Conservation (phyloP, 1,284 basidiomycete genomes). For the Fomes fomentarius region DNA sequence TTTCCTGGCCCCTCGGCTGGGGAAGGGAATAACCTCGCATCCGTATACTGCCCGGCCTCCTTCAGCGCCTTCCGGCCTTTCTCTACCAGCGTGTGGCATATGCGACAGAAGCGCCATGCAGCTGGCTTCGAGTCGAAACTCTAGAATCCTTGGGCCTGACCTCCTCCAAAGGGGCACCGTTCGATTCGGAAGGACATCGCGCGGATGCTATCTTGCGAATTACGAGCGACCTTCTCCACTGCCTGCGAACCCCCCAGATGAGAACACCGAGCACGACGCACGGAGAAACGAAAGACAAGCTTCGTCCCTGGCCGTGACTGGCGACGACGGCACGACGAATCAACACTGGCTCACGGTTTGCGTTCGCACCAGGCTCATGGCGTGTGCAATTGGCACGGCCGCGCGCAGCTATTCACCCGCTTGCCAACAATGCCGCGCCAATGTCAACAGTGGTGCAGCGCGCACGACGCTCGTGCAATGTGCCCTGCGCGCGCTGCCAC, state of each 20-base stretch:
- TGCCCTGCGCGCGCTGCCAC: background rate
- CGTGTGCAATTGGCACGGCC: slow-evolving; percentile 2
- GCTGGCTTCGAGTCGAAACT: background rate
- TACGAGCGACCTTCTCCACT: slow-evolving; percentile 10
- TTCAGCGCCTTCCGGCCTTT: background rate
- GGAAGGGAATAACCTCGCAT: slow-evolving; percentile 6
- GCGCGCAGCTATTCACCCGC: background rate
- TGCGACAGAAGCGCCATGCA: slow-evolving; percentile 2
- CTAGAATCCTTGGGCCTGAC: slow-evolving; percentile 7
- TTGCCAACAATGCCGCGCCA: background rate
- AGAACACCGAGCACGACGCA: background rate
- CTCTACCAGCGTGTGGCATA: slow-evolving; percentile 1
- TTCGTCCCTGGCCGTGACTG: background rate
- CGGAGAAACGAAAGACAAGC: background rate
- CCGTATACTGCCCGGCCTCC: slow-evolving; percentile 4
- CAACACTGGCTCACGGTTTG: background rate
- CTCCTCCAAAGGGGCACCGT: background rate
- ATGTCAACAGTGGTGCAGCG: no score
- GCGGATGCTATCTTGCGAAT: slow-evolving; percentile 21
- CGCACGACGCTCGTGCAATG: background rate
- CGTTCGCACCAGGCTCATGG: background rate
- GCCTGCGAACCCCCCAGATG: no score
- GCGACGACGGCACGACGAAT: no score
- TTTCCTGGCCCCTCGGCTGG: slow-evolving; percentile 2
- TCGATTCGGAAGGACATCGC: slow-evolving; percentile 19